phyloP scores from a whole-genome alignment of 2,329 filamentous ascomycete species.

The Fusarium sp. region DNA sequence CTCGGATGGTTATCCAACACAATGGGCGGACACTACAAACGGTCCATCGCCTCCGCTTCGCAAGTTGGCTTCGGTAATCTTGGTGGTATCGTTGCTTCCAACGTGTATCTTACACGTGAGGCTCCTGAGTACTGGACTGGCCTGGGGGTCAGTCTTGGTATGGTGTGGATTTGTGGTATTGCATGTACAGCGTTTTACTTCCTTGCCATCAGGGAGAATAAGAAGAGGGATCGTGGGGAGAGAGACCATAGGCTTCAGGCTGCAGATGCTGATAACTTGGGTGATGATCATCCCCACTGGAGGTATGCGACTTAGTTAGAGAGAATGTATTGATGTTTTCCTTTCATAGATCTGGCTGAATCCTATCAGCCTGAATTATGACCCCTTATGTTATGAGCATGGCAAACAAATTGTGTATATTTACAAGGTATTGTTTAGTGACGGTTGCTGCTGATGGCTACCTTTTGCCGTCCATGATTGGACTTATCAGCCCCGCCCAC shows the following conservation, averaged over 20 bases:
- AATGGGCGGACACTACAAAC: constrained; percentile 7
- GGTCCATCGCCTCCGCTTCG: not conserved
- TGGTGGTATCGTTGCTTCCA: constrained; percentile 50
- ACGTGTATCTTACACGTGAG: not conserved
- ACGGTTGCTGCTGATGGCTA: not conserved
- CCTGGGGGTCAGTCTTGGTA: constrained; percentile 1
- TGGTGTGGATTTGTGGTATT: constrained; percentile 11
- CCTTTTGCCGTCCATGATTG: not conserved
- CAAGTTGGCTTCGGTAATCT: constrained; percentile 56
- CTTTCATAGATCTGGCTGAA: accelerated
- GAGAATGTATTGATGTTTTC: accelerated
- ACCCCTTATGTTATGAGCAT: accelerated
- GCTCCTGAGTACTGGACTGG: constrained; percentile 22
- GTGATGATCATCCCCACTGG: constrained; percentile 5
- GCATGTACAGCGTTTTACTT: not conserved
- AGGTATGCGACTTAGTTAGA: not conserved
- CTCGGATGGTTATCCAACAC: constrained; percentile 86
- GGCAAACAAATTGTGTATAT: accelerated
- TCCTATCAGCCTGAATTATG: accelerated
- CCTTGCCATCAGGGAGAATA: constrained; percentile 9
- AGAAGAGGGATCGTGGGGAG: constrained; percentile 17
- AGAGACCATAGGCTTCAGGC: not conserved
- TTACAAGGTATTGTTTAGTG: not conserved
- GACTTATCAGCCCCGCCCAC: not conserved
- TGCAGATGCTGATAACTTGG: not conserved